phyloP scores from a whole-genome alignment of 768 basidiomycete genomes.

The Paxillus involutus region DNA sequence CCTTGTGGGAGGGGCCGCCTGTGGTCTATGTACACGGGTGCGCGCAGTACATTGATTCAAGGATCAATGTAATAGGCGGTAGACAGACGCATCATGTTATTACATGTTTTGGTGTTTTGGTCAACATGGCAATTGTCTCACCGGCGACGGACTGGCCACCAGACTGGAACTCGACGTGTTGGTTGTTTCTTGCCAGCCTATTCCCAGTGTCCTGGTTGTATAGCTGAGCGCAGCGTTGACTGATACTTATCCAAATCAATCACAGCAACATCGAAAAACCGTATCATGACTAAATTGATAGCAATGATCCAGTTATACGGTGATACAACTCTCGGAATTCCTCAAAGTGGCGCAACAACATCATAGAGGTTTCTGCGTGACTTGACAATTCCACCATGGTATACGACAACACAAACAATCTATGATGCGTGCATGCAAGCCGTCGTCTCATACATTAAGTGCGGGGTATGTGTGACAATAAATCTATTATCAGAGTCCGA shows the following conservation, averaged over 20 bases:
- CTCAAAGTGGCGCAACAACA: neutral
- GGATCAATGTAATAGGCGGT: neutral
- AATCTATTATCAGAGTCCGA: neutral
- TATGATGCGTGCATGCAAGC: neutral
- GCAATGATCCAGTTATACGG: no score
- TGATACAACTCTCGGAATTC: no score
- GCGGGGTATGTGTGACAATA: neutral
- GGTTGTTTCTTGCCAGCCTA: no score
- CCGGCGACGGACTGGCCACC: no score
- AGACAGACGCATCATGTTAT: neutral
- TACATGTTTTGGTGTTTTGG: conserved; percentile 51
- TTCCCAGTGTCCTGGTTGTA: no score
- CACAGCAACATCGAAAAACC: no score
- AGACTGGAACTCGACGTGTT: no score
- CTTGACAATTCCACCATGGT: neutral
- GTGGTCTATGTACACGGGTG: conserved; percentile 70
- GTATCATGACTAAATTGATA: no score
- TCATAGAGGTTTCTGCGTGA: neutral
- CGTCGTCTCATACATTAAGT: neutral
- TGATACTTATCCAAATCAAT: no score
- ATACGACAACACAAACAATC: neutral
- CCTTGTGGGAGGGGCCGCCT: conserved; percentile 34
- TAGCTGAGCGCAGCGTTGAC: no score
- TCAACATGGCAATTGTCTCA: no score
- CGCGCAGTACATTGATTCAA: conserved; percentile 50